These are phyloP conservation scores for Ascobolus immersus DNA, from an alignment of 495 filamentous ascomycete species.

Conservation along the genomic window DNA sequence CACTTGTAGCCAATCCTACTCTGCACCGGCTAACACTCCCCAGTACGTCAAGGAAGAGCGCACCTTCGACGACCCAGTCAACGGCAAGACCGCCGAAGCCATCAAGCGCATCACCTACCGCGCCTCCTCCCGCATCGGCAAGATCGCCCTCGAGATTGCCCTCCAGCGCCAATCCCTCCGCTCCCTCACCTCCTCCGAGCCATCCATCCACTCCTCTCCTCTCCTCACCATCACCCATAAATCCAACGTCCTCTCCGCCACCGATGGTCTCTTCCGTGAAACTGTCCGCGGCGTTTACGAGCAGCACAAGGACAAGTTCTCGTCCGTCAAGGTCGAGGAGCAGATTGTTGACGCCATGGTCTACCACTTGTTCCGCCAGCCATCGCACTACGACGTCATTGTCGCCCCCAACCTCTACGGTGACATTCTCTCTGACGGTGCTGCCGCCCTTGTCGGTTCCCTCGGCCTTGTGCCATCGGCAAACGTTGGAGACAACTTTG, in stretches of 20 bases:
- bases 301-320: slow-evolving; percentile 35
- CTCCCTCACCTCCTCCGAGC: slow-evolving; percentile 15
- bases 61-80: slow-evolving; percentile 42
- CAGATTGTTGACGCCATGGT: slow-evolving; percentile 99
- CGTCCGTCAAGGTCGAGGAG: slow-evolving; percentile 51
- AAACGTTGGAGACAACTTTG: slow-evolving; percentile 86
- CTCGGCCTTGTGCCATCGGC: slow-evolving; percentile 84
- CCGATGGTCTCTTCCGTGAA: slow-evolving; percentile 82
- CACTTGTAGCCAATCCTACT: neutral
- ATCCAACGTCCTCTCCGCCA: slow-evolving; percentile 88
- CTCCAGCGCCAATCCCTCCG: slow-evolving; percentile 63
- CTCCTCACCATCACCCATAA: slow-evolving; percentile 96
- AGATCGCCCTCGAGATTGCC: slow-evolving; percentile 85
- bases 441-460: slow-evolving; percentile 81
- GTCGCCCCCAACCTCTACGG: slow-evolving; percentile 96
- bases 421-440: slow-evolving; percentile 86
- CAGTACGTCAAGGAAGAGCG: slow-evolving; percentile 86
- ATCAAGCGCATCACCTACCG: slow-evolving; percentile 86
- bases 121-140: slow-evolving; percentile 59
- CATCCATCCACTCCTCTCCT: slow-evolving; percentile 36
- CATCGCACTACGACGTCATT: slow-evolving; percentile 82
- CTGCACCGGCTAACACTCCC: neutral
- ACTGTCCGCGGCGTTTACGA: slow-evolving; percentile 31
- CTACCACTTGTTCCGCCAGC: slow-evolving; percentile 96
- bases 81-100: slow-evolving; percentile 65